phyloP scores from a whole-genome alignment of 768 basidiomycete genomes.

The Leccinum longicurvipes region DNA sequence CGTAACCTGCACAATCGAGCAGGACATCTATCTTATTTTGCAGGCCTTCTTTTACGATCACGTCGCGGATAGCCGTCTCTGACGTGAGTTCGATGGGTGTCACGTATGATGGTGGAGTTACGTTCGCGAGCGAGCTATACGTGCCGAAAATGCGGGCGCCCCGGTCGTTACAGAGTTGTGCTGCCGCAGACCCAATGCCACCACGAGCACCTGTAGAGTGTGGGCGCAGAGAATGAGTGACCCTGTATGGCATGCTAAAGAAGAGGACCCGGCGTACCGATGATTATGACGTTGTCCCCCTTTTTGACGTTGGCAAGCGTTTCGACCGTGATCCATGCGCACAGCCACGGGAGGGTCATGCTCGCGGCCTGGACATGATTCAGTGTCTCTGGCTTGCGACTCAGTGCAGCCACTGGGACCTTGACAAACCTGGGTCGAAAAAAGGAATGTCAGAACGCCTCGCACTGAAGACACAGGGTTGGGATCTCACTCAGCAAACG shows the following conservation, averaged over 20 bases:
- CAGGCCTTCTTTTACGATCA: conserved; percentile 24
- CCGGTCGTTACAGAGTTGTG: conserved; percentile 30
- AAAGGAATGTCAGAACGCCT: background rate
- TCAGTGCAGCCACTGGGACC: conserved; percentile 28
- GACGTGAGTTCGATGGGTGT: conserved; percentile 33
- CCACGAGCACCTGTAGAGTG: conserved; percentile 30
- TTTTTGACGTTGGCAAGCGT: conserved; percentile 32
- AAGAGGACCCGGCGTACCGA: conserved; percentile 15
- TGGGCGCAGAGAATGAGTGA: background rate
- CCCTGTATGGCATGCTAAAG: background rate
- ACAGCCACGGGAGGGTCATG: conserved; percentile 34
- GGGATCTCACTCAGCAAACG: conserved; percentile 33
- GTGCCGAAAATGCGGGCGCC: conserved; percentile 35
- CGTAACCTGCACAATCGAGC: conserved; percentile 34
- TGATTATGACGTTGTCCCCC: conserved; percentile 33
- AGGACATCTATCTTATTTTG: conserved; percentile 33
- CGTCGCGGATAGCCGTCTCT: conserved; percentile 28
- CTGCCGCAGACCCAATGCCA: conserved; percentile 34
- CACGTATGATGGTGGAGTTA: conserved; percentile 23
- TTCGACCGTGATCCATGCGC: conserved; percentile 37
- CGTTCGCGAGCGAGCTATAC: conserved; percentile 30
- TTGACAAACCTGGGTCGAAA: conserved; percentile 23
- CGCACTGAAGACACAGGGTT: background rate
- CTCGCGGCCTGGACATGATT: conserved; percentile 29
- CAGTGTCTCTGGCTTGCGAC: conserved; percentile 29